A percentile compares a stretch with the other conserved stretches of the same genome.
phyloP scores from a whole-genome alignment of 163 green algal species.

The Chlamydomonas reinhardtii region DNA sequence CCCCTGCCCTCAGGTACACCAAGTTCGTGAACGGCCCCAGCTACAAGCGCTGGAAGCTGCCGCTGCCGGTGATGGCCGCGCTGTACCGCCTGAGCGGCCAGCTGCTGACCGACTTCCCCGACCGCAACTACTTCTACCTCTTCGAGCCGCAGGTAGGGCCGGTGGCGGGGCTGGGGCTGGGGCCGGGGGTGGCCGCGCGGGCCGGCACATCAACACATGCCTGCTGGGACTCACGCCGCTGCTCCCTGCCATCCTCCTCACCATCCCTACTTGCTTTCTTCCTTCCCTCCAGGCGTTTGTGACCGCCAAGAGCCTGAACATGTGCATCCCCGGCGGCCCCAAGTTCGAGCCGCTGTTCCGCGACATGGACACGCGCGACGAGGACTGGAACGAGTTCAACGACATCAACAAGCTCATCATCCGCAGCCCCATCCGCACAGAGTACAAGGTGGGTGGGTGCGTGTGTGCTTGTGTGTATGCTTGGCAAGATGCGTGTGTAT shows the following conservation, averaged over 20 bases:
- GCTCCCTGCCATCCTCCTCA: constrained; percentile 32
- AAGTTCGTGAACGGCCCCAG: constrained; percentile 93
- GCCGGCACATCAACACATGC: too few species aligned
- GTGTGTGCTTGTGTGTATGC: too few species aligned
- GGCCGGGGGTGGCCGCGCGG: too few species aligned
- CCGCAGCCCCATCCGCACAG: constrained; percentile 94
- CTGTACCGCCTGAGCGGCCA: constrained; percentile 94
- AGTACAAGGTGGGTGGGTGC: constrained; percentile 89
- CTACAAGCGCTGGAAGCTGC: constrained; percentile 96
- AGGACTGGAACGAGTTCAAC: constrained; percentile 99
- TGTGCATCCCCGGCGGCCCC: constrained; percentile 98
- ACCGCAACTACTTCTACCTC: constrained; percentile 99
- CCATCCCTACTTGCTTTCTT: neutral
- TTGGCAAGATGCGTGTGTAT: too few species aligned
- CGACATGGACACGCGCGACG: constrained; percentile 91
- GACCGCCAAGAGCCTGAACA: constrained; percentile 93
- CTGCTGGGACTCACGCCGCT: too few species aligned
- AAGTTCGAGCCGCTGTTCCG: constrained; percentile 99
- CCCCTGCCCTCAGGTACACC: constrained; percentile 55
- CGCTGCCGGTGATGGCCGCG: constrained; percentile 95
- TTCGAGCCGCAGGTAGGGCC: constrained; percentile 85
- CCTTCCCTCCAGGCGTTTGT: constrained; percentile 67
- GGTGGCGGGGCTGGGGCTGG: neutral
- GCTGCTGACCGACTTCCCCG: constrained; percentile 96
- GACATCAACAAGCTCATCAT: constrained; percentile 99